phyloP scores from a whole-genome alignment of 2,329 filamentous ascomycete species.

The Canariomyces notabilis region DNA sequence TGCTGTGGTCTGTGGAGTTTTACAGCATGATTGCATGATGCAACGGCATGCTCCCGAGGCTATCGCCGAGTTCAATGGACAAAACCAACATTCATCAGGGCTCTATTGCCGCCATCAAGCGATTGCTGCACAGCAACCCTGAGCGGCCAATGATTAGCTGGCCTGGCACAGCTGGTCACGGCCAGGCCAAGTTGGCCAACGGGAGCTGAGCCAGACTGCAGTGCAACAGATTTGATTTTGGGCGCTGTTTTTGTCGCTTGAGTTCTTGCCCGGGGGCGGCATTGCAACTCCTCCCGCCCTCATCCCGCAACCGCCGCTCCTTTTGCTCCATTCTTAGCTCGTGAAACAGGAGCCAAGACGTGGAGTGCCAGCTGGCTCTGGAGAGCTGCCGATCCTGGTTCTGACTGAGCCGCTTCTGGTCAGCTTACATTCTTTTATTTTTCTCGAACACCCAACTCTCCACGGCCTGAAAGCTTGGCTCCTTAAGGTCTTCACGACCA shows the following conservation, averaged over 20 bases:
- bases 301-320: neutral
- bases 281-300: neutral
- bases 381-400: neutral
- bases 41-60: neutral
- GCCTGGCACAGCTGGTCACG: no score
- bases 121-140: no score
- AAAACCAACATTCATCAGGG: neutral
- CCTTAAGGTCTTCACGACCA: no score
- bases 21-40: neutral
- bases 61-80: neutral
- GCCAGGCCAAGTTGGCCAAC: no score
- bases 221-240: neutral
- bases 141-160: no score
- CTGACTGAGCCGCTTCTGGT: neutral
- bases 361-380: slow-evolving; percentile 8
- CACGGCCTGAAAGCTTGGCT: no score
- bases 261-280: neutral
- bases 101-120: no score
- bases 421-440: neutral
- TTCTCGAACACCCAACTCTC: neutral
- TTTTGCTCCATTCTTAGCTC: neutral
- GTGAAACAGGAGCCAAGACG: slow-evolving; percentile 14
- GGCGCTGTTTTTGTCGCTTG: neutral
- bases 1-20: no score
- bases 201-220: neutral